Evolutionary conservation across 345 rosid species (phyloP).

Genomic region (Erucastrum elatum): DNA sequence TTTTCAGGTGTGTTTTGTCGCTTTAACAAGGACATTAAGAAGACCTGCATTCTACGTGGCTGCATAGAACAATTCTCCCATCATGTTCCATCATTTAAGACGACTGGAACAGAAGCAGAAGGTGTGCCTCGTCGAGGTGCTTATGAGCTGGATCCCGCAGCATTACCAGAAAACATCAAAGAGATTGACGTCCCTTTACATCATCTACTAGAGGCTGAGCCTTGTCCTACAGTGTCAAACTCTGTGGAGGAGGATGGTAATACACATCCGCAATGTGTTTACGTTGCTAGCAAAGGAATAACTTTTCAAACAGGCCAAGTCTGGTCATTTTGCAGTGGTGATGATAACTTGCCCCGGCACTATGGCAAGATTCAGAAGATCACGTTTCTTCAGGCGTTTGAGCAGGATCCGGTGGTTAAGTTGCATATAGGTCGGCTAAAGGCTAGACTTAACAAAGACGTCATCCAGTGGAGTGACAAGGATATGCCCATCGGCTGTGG

Average conservation of each 20-base stretch:
- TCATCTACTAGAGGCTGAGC: too few species aligned
- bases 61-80: slow-evolving; percentile 53
- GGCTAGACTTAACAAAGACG: slow-evolving; percentile 47
- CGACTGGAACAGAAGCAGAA: neutral
- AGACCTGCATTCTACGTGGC: too few species aligned
- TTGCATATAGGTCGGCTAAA: slow-evolving; percentile 61
- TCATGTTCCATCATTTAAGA: slow-evolving; percentile 58
- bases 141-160: neutral
- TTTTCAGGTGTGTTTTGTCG: slow-evolving; percentile 63
- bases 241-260: neutral
- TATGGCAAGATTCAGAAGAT: slow-evolving; percentile 60
- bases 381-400: neutral
- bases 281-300: neutral
- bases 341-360: neutral
- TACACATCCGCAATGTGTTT: neutral
- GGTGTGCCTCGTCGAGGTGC: neutral
- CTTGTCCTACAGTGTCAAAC: neutral
- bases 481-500: slow-evolving; percentile 69
- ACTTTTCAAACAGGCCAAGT: neutral
- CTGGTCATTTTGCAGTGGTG: neutral
- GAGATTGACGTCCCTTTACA: slow-evolving; percentile 4
- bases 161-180: neutral
- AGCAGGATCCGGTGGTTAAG: slow-evolving; percentile 41
- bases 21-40: neutral
- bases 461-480: slow-evolving; percentile 42